Evolutionary conservation across 2,329 filamentous ascomycete species (phyloP).

Genomic region (Xylariomycetidae sp.): DNA sequence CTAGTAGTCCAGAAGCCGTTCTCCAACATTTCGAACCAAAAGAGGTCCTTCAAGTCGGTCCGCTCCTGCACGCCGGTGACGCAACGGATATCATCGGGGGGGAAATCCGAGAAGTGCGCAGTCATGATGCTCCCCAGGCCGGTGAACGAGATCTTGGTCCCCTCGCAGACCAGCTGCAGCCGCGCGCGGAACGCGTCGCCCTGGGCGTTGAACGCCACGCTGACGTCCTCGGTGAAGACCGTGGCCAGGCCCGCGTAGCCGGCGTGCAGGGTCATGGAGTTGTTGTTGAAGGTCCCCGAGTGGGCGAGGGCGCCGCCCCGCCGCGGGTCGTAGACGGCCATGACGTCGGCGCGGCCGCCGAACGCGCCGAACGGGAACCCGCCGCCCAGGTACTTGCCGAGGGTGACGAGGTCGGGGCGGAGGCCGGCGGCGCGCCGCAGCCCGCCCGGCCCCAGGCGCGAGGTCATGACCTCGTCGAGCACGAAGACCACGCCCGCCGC

Average conservation of each 20-base stretch:
- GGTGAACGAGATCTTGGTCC: constrained; percentile 7
- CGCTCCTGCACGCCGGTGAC: constrained; percentile 12
- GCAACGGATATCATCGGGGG: constrained; percentile 19
- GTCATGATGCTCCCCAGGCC: constrained; percentile 12
- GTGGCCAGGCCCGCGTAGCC: constrained; percentile 30
- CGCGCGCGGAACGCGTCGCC: constrained; percentile 20
- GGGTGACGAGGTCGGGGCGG: constrained; percentile 54
- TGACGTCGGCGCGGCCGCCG: constrained; percentile 53
- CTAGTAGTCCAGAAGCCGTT: constrained; percentile 36
- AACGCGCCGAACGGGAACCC: constrained; percentile 63
- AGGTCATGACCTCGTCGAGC: constrained; percentile 68
- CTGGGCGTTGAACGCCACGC: constrained; percentile 16
- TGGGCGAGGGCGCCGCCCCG: constrained; percentile 34
- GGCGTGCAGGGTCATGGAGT: constrained; percentile 44
- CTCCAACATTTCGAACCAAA: constrained; percentile 42
- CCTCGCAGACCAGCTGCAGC: constrained; percentile 18
- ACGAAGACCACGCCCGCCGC: constrained; percentile 52
- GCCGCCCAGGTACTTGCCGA: constrained; percentile 63
- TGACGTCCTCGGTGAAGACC: constrained; percentile 23
- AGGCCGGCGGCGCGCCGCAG: constrained; percentile 37
- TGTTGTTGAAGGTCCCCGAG: constrained; percentile 59
- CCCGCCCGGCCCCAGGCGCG: constrained; percentile 45
- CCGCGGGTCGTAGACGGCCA: constrained; percentile 47
- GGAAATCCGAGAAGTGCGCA: constrained; percentile 23
- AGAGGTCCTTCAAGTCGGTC: constrained; percentile 33